These are phyloP conservation scores for Corynascus novoguineensis DNA, from an alignment of 495 filamentous ascomycete genomes.

Conservation along the genomic window DNA sequence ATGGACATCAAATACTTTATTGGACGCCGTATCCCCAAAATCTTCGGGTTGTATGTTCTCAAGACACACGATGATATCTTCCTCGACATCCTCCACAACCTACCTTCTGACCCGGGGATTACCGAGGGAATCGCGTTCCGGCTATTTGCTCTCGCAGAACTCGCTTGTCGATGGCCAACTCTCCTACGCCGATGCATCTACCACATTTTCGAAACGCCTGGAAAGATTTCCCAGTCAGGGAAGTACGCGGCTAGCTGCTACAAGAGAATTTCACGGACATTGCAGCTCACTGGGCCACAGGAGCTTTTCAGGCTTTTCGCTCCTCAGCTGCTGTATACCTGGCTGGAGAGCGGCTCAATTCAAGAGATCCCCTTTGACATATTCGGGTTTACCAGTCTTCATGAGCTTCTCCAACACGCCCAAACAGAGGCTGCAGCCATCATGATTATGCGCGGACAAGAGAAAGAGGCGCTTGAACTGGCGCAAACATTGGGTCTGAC, in stretches of 20 bases:
- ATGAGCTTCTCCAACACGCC: constrained; percentile 64
- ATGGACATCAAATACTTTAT: constrained; percentile 72
- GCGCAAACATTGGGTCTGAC: constrained; percentile 50
- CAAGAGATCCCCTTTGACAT: constrained; percentile 69
- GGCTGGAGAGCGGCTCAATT: constrained; percentile 64
- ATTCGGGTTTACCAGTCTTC: constrained; percentile 68
- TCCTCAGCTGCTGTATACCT: constrained; percentile 89
- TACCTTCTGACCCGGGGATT: constrained; percentile 66
- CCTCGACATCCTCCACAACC: constrained; percentile 63
- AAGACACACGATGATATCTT: constrained; percentile 77
- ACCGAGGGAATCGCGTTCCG: constrained; percentile 81
- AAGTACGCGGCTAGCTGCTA: constrained; percentile 69
- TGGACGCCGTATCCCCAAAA: constrained; percentile 57
- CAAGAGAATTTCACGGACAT: constrained; percentile 53
- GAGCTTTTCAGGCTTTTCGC: constrained; percentile 82
- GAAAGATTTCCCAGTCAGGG: constrained; percentile 54
- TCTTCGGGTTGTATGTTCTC: constrained; percentile 75
- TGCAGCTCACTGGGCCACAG: constrained; percentile 57
- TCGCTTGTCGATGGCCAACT: constrained; percentile 77
- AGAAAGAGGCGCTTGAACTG: constrained; percentile 55
- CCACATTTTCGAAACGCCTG: constrained; percentile 85
- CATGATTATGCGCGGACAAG: constrained; percentile 73
- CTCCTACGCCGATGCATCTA: constrained; percentile 79
- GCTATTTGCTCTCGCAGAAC: constrained; percentile 62
- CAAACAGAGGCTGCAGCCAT: constrained; percentile 77